These are phyloP conservation scores for Diplocarpon rosae DNA, from an alignment of 2,329 filamentous ascomycete species.

Conservation along the genomic window DNA sequence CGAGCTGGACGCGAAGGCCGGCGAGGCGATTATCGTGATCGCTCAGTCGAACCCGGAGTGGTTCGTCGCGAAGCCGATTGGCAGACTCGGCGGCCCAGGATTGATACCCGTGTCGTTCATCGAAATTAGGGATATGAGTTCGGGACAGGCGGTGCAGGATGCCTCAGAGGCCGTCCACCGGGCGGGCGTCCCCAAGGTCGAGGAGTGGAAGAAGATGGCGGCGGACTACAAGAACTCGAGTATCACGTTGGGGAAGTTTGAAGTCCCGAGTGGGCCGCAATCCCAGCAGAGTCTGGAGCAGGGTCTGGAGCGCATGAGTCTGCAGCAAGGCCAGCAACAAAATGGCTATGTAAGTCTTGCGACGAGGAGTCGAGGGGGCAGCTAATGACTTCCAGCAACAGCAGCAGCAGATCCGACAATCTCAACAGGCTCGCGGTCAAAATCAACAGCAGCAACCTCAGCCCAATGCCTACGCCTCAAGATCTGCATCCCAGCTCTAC, in stretches of 20 bases:
- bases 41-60: slow-evolving; percentile 97
- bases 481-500: slow-evolving; percentile 45
- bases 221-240: slow-evolving; percentile 99
- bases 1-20: slow-evolving; percentile 87
- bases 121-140: slow-evolving; percentile 88
- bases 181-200: slow-evolving; percentile 86
- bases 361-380: too few relatives aligned
- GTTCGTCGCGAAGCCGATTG: slow-evolving; percentile 99
- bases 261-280: slow-evolving; percentile 48
- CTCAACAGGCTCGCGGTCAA: slow-evolving; percentile 22
- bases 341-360: background rate
- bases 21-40: slow-evolving; percentile 95
- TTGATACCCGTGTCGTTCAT: slow-evolving; percentile 95
- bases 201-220: slow-evolving; percentile 99
- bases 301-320: slow-evolving; percentile 74
- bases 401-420: slow-evolving; percentile 18
- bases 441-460: too few relatives aligned
- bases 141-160: slow-evolving; percentile 70
- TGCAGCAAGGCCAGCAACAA: too few relatives aligned
- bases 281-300: too few relatives aligned
- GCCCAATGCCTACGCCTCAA: slow-evolving; percentile 29
- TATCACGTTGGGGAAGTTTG: slow-evolving; percentile 88
- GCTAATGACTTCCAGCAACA: slow-evolving; percentile 1
- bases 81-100: slow-evolving; percentile 85
- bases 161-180: slow-evolving; percentile 74